Evolutionary conservation across 495 filamentous ascomycete species (phyloP).

Genomic region (Daldinia childiae): DNA sequence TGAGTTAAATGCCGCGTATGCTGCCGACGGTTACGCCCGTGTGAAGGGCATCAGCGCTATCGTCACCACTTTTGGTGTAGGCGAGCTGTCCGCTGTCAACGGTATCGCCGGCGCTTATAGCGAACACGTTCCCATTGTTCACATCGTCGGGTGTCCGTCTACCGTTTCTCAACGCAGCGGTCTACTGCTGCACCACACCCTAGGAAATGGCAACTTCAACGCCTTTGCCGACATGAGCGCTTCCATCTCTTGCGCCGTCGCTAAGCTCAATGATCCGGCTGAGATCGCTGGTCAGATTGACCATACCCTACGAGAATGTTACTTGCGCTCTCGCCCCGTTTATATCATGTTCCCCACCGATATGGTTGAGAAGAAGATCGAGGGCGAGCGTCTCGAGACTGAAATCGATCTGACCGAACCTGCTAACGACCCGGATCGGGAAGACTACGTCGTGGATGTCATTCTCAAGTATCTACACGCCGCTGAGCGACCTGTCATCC

Average conservation of each 20-base stretch:
- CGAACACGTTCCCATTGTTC: conserved; percentile 80
- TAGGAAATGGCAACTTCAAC: conserved; percentile 89
- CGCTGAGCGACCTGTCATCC: conserved; percentile 79
- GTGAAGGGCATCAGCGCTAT: conserved; percentile 77
- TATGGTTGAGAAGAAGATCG: conserved; percentile 81
- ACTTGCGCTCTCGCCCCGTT: conserved; percentile 75
- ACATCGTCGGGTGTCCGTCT: conserved; percentile 80
- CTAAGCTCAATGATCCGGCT: conserved; percentile 71
- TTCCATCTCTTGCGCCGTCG: conserved; percentile 73
- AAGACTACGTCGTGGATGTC: conserved; percentile 85
- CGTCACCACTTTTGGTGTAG: conserved; percentile 83
- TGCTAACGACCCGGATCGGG: conserved; percentile 73
- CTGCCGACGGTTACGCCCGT: conserved; percentile 82
- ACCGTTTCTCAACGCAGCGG: conserved; percentile 67
- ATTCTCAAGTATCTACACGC: conserved; percentile 79
- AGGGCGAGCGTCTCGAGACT: conserved; percentile 71
- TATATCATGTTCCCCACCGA: conserved; percentile 90
- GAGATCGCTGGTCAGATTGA: conserved; percentile 82
- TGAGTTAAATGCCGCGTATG: conserved; percentile 85
- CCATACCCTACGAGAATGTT: conserved; percentile 81
- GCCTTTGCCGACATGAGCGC: conserved; percentile 84
- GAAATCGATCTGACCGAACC: conserved; percentile 73
- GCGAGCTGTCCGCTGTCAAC: conserved; percentile 79
- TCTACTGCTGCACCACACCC: conserved; percentile 88
- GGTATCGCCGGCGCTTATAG: conserved; percentile 76